A percentile compares a stretch with the other conserved stretches of the same genome.
Conservation (phyloP, 345 rosid genomes). For the Corchorus olitorius region DNA sequence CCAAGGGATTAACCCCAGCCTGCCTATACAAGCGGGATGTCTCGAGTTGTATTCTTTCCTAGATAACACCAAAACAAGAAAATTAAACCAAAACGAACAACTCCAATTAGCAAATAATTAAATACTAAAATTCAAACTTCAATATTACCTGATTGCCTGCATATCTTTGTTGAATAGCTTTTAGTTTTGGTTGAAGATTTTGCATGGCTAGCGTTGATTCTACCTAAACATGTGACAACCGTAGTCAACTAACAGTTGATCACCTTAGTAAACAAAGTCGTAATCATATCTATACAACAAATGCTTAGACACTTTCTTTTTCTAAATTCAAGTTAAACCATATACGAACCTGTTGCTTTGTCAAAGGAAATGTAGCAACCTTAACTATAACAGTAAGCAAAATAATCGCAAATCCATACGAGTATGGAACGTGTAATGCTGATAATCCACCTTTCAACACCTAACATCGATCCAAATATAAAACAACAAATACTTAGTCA, state of each 20-base stretch:
- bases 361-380: slow-evolving; percentile 76
- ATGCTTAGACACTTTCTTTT: background rate
- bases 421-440: slow-evolving; percentile 77
- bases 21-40: slow-evolving; percentile 88
- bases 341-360: slow-evolving; percentile 76
- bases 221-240: slow-evolving; percentile 47
- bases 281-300: background rate
- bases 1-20: slow-evolving; percentile 97
- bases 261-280: background rate
- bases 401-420: slow-evolving; percentile 93
- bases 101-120: background rate
- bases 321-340: background rate
- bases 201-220: slow-evolving; percentile 98
- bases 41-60: slow-evolving; percentile 98
- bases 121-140: background rate
- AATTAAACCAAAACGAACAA: slow-evolving; percentile 6
- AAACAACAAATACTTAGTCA: slow-evolving; percentile 7
- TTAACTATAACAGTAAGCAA: slow-evolving; percentile 87
- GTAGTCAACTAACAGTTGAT: background rate
- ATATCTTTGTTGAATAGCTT: slow-evolving; percentile 98
- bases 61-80: slow-evolving; percentile 17
- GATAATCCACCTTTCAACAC: slow-evolving; percentile 83
- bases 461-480: slow-evolving; percentile 35
- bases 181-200: slow-evolving; percentile 93
- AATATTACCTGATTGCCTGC: slow-evolving; percentile 83